Percentiles rank a stretch among this genome's conserved stretches.
phyloP scores from a whole-genome alignment of 1,284 basidiomycete species.

The Tilletia walkeri region DNA sequence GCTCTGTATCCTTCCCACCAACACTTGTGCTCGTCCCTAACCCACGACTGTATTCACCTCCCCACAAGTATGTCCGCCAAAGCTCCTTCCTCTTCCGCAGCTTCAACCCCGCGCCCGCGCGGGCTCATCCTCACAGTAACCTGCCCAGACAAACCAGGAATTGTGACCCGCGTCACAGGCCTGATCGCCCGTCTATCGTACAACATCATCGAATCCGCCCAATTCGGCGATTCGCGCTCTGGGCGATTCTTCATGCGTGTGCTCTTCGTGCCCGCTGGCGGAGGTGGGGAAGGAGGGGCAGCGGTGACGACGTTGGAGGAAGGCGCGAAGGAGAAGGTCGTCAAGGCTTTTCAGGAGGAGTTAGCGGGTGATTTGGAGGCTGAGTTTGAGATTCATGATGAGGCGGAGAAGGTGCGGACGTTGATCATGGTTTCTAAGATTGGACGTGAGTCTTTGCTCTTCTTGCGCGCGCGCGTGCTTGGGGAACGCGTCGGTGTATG shows the following conservation, averaged over 20 bases:
- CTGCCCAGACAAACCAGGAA: conserved; percentile 50
- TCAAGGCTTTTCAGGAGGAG: background rate
- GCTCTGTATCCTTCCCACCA: too few species aligned
- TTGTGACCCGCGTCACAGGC: conserved; percentile 46
- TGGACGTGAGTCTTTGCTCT: conserved; percentile 29
- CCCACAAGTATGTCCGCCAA: too few species aligned
- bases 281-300: background rate
- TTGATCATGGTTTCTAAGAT: conserved; percentile 54
- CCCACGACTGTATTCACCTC: too few species aligned
- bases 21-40: too few species aligned
- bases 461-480: too few species aligned
- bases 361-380: background rate
- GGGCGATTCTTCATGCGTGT: conserved; percentile 54
- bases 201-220: conserved; percentile 54
- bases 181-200: conserved; percentile 43
- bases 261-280: conserved; percentile 13
- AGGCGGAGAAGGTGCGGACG: conserved; percentile 45
- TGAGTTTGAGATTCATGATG: conserved; percentile 43
- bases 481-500: background rate
- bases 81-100: background rate
- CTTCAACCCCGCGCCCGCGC: background rate
- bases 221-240: conserved; percentile 49
- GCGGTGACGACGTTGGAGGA: conserved; percentile 18
- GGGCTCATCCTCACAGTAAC: conserved; percentile 48
- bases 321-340: background rate